These are phyloP conservation scores for Penicillium oxalicum DNA, from an alignment of 2,329 filamentous ascomycete species.

Conservation along the genomic window DNA sequence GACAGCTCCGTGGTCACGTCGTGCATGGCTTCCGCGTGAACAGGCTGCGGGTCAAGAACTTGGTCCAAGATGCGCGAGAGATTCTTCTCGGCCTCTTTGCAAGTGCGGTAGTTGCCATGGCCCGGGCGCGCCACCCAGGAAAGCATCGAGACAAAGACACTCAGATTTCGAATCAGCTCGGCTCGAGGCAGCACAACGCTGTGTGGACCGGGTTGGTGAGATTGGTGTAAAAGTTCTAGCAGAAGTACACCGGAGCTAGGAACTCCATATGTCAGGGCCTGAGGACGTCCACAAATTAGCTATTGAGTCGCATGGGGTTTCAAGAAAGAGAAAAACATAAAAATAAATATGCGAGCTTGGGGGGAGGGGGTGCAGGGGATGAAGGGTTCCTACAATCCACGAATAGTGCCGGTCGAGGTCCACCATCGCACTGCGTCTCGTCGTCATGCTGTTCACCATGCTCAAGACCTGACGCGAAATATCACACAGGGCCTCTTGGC, in stretches of 20 bases:
- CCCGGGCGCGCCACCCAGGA: slow-evolving; percentile 31
- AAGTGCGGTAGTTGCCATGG: slow-evolving; percentile 31
- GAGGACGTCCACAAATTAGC: no score
- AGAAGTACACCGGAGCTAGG: slow-evolving; percentile 30
- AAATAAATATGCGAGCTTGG: not conserved
- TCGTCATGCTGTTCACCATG: slow-evolving; percentile 26
- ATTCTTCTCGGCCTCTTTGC: slow-evolving; percentile 33
- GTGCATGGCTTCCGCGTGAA: slow-evolving; percentile 24
- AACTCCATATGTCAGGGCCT: slow-evolving; percentile 31
- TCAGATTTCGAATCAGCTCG: slow-evolving; percentile 31
- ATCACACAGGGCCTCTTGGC: slow-evolving; percentile 28
- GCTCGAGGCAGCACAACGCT: slow-evolving; percentile 24
- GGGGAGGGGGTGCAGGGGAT: not conserved
- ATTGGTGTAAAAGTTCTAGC: slow-evolving; percentile 30
- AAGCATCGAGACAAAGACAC: slow-evolving; percentile 29
- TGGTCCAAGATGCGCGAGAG: slow-evolving; percentile 32
- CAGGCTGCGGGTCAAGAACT: slow-evolving; percentile 30
- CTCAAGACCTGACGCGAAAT: slow-evolving; percentile 28
- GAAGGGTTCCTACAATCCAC: slow-evolving; percentile 26
- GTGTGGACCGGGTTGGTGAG: slow-evolving; percentile 24
- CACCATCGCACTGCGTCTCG: slow-evolving; percentile 22
- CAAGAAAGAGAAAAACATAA: not conserved
- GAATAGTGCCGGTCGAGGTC: slow-evolving; percentile 31
- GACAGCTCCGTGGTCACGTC: slow-evolving; percentile 28
- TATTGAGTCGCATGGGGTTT: not conserved